phyloP scores from a whole-genome alignment of 179 eudicot species.

The Heliamphora pulchella region DNA sequence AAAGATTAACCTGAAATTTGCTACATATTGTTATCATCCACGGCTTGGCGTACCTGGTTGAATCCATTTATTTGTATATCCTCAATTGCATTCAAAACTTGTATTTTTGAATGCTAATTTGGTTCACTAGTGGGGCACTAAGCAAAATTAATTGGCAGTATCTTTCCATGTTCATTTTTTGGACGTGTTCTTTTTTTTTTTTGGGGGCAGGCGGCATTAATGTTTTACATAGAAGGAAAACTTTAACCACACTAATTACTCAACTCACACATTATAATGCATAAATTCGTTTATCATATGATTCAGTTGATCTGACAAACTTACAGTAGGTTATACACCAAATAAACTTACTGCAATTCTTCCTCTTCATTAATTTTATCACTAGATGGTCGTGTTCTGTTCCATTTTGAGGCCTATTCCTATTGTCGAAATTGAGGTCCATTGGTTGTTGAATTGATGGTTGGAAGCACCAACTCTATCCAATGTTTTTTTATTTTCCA shows the following conservation, averaged over 20 bases:
- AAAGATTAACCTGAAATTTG: not conserved
- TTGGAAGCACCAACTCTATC: no score
- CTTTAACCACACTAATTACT: not conserved
- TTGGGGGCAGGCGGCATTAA: no score
- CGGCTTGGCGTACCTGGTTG: not conserved
- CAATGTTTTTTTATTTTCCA: no score
- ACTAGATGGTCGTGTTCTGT: not conserved
- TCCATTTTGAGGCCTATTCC: not conserved
- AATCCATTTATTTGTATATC: not conserved
- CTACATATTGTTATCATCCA: not conserved
- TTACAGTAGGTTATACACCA: not conserved
- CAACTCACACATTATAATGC: not conserved
- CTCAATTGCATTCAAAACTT: not conserved
- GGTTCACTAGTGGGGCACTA: not conserved
- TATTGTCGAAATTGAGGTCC: not conserved
- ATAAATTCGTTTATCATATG: no score
- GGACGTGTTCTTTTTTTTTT: no score
- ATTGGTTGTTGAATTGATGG: no score
- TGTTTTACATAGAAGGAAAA: no score
- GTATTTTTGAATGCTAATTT: no score
- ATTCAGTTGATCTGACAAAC: slow-evolving; percentile 10
- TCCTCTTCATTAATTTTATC: not conserved
- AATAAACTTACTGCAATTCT: not conserved
- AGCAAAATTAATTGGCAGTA: no score
- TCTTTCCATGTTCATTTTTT: no score